Base-by-base conservation (phyloP, 768 basidiomycete genomes). In the Flagelloscypha sp. region DNA sequence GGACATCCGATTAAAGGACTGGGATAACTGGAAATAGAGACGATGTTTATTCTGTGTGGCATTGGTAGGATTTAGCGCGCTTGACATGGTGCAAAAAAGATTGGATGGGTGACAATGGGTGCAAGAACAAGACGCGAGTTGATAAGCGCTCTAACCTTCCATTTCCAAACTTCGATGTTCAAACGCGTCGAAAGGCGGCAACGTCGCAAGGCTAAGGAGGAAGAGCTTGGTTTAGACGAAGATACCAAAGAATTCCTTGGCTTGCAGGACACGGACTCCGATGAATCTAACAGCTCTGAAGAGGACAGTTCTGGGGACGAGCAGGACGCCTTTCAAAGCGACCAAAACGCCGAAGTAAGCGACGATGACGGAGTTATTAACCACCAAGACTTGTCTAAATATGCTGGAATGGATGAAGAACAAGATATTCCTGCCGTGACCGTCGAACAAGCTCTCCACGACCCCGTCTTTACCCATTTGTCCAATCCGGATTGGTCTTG, bases 31-130 rank as follows among this genome's bases (percentile, higher is more conserved):
- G 24, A 71, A 67, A 49, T 90, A 90, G 16, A 89, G 76, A 37
- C 84, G 61, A 46, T 87, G 79, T 58, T 90, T 92, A 23, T 81
- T 74, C 43, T 82, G 81, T 1, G 79, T 79, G 3, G 82, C 81
- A 48, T 69, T 77, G 7, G 70, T 72, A 8, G 73, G 67, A n/a
- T n/a, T n/a, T n/a, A n/a, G n/a, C n/a, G n/a, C n/a, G n/a, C n/a
- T n/a, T n/a, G n/a, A n/a, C n/a, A n/a, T n/a, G n/a, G n/a, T n/a
- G n/a, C n/a, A n/a, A n/a, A n/a, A n/a, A n/a, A n/a, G n/a, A n/a
- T n/a, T n/a, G n/a, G n/a, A n/a, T n/a, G n/a, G n/a, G n/a, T n/a
- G n/a, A n/a, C n/a, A n/a, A n/a, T n/a, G n/a, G n/a, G n/a, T n/a
- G n/a, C n/a, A n/a, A n/a, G n/a, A n/a, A n/a, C n/a, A n/a, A n/a